Evolutionary conservation across 331 rosid genomes (phyloP), one percentile per base, ranked within the genome.

Genomic region (Malus hybrid): DNA sequence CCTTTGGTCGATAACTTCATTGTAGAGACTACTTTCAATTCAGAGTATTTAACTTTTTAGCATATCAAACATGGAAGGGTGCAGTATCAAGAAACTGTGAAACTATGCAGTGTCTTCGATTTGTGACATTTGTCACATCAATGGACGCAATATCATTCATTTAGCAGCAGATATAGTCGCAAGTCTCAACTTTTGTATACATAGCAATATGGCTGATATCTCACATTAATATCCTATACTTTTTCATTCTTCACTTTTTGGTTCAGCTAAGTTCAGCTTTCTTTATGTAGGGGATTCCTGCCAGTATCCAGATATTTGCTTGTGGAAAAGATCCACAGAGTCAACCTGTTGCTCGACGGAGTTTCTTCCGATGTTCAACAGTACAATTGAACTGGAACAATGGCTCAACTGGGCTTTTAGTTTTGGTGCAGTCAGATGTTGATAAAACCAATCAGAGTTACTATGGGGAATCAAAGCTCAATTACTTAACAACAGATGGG

Each of bases 381-480:
- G 88, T 93, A 78, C 98, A 91, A 79, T 79, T 94, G 79, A 83
- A 75, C 61, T 94, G 98, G 98, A 94, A 94, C 73, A 77, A 24
- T 39, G 92, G 97, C 66, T 94, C 98, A 29, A 87, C 92, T 48
- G 98, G 98, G 69, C 96, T 94, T 79, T 80, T 94, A 62, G 88
- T 87, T 77, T 76, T 88, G 71, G 98, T 79, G 71, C 98, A 94
- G 80, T 85, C 98, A 36, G 98, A 94, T 82, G 96, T 91, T 57
- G 98, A 91, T 77, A 94, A 91, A 88, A 94, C 97, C 78, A 94
- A 94, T 83, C 97, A 94, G 74, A 94, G 98, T 87, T 94, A 94
- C 83, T 90, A 90, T 64, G 97, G 98, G 71, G 98, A 94, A 77
- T 87, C 98, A 42, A 94, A 91, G 85, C 83, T 94, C 71, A 85